A percentile compares a stretch with the other conserved stretches of the same genome.
phyloP scores from a whole-genome alignment of 2,329 filamentous ascomycete genomes.

The Diaporthe vexans region DNA sequence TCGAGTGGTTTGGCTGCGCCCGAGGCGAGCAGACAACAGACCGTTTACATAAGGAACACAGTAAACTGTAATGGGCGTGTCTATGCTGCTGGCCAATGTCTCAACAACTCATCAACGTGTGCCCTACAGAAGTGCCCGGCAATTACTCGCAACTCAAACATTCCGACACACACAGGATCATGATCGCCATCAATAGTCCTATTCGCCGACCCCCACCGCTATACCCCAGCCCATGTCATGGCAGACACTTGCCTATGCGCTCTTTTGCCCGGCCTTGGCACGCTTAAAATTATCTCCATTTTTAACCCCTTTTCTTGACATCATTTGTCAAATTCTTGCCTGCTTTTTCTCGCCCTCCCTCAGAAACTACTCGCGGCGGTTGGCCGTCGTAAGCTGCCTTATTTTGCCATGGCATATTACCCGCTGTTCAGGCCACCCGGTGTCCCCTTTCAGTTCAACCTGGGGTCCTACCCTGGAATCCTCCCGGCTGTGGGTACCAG shows the following conservation, averaged over 20 bases:
- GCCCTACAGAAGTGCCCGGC: slow-evolving; percentile 7
- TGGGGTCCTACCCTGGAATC: slow-evolving; percentile 20
- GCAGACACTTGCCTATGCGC: slow-evolving; percentile 27
- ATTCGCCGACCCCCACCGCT: slow-evolving; percentile 2
- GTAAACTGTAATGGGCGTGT: too few relatives aligned
- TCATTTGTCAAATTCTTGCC: slow-evolving; percentile 31
- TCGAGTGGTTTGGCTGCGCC: neutral
- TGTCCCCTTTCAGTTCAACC: slow-evolving; percentile 17
- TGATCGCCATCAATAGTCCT: slow-evolving; percentile 29
- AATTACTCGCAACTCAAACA: slow-evolving; percentile 26
- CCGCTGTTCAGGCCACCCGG: slow-evolving; percentile 25
- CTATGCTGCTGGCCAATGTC: neutral
- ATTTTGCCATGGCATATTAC: neutral
- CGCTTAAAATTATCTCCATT: slow-evolving; percentile 38
- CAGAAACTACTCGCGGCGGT: neutral
- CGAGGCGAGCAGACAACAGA: neutral
- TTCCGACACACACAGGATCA: slow-evolving; percentile 23
- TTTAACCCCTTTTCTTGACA: slow-evolving; percentile 39
- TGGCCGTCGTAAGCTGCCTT: slow-evolving; percentile 7
- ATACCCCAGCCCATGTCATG: slow-evolving; percentile 15
- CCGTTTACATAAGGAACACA: neutral
- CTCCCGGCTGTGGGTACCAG: slow-evolving; percentile 11
- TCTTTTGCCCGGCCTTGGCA: slow-evolving; percentile 27
- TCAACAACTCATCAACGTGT: neutral
- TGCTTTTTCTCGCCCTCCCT: slow-evolving; percentile 3